Percentiles rank a stretch among this genome's conserved stretches.
These are phyloP conservation scores for Guyanaporus albipodus DNA, from an alignment of 768 basidiomycete genomes.

Conservation along the genomic window DNA sequence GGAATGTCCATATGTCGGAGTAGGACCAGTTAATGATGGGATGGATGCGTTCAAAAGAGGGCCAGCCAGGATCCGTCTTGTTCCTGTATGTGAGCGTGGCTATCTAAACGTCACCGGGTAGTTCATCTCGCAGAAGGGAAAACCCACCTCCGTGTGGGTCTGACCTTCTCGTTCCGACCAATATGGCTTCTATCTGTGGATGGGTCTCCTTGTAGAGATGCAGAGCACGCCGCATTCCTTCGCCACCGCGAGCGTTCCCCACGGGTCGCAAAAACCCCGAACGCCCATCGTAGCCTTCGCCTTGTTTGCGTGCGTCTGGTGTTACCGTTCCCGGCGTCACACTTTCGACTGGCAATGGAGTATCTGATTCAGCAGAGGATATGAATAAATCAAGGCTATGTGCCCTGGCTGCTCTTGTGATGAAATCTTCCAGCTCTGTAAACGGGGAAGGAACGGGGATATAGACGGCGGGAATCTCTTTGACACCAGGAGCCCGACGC, in stretches of 20 bases:
- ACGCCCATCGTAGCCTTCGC: conserved; percentile 1
- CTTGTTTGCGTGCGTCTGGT: conserved; percentile 10
- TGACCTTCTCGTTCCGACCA: conserved; percentile 83
- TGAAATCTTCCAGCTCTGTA: conserved; percentile 77
- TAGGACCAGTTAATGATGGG: conserved; percentile 98
- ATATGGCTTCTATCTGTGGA: conserved; percentile 69
- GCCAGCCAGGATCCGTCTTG: conserved; percentile 90
- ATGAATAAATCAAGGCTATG: conserved; percentile 77
- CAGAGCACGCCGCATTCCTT: conserved; percentile 78
- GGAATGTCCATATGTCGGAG: conserved; percentile 82
- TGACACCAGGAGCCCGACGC: conserved; percentile 34
- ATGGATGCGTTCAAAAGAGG: conserved; percentile 83
- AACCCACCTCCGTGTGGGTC: conserved; percentile 92
- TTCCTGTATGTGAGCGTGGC: conserved; percentile 68
- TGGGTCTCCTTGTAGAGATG: conserved; percentile 64
- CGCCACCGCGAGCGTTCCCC: conserved; percentile 54
- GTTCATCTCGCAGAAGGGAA: background rate
- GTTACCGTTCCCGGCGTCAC: conserved; percentile 35
- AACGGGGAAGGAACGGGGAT: conserved; percentile 92
- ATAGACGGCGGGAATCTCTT: conserved; percentile 68
- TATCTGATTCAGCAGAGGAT: conserved; percentile 34
- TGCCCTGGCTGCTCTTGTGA: conserved; percentile 49
- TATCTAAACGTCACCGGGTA: conserved; percentile 27
- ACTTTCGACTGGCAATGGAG: conserved; percentile 45
- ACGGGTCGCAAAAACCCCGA: conserved; percentile 34